These are phyloP conservation scores for Piper betle DNA, from an alignment of 164 flowering plant species.

Conservation along the genomic window DNA sequence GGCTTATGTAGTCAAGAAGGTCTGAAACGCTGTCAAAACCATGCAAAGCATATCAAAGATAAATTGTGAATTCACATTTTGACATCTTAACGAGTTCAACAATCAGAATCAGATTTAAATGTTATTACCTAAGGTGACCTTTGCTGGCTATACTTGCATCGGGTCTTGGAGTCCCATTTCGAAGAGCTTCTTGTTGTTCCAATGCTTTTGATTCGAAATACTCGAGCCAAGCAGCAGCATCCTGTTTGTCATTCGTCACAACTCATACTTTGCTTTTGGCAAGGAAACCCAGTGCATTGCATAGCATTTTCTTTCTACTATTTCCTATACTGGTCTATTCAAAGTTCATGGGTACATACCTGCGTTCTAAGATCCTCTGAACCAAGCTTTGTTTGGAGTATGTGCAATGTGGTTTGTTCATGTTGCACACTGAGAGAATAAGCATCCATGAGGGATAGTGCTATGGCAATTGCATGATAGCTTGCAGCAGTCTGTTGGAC, in stretches of 20 bases:
- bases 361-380: constrained; percentile 81
- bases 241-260: constrained; percentile 27
- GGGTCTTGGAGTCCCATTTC: constrained; percentile 73
- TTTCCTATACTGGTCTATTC: neutral
- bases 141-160: constrained; percentile 92
- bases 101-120: constrained; percentile 19
- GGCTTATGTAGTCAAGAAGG: constrained; percentile 81
- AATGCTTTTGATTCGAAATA: constrained; percentile 79
- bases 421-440: constrained; percentile 85
- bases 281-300: neutral
- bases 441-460: constrained; percentile 89
- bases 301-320: neutral
- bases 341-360: constrained; percentile 21
- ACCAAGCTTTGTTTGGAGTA: constrained; percentile 76
- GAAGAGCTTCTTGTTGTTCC: constrained; percentile 92
- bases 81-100: constrained; percentile 6
- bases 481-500: constrained; percentile 74
- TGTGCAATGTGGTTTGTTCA: constrained; percentile 79
- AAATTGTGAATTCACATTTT: constrained; percentile 1
- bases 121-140: constrained; percentile 88
- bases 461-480: constrained; percentile 93
- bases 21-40: constrained; percentile 72
- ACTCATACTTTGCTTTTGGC: neutral
- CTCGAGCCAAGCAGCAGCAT: constrained; percentile 94
- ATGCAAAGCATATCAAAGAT: constrained; percentile 10